Base-by-base conservation (phyloP, 805 yeast species). In the Teunomyces funiuensis region DNA sequence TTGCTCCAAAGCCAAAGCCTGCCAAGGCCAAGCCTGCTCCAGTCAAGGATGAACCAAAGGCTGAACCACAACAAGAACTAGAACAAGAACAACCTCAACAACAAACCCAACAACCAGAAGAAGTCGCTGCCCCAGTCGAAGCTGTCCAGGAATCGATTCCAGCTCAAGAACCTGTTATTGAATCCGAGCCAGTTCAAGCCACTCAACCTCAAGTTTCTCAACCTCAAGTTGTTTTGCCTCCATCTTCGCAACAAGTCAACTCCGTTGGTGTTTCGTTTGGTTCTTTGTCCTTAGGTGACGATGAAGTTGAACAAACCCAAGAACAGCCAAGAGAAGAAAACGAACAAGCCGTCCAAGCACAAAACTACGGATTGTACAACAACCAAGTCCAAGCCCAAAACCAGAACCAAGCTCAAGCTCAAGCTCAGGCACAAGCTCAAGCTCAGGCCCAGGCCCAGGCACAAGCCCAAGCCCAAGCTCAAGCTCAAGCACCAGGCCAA, bases 191-290 rank as follows among this genome's bases (percentile, higher is more conserved):
- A 14, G 52, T 43, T 16, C 41, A 42, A 16, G 43, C 39, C 26
- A 29, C 40, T 17, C 36, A 41, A n/a, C 28, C 39, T 3, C 36
- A 20, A 19, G 45, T 33, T 13, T 20, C 41, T 18, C 61, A 64
- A 51, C 65, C 72, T 26, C 64, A 64, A 50, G 75, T 69, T 38
- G 64, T 80, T 23, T 74, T 82, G 57, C 86, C 86, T 48, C 66
- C 69, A 31, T 47, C 74, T 28, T 66, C 76, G 33, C 66, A 74
- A 42, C 73, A 65, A 50, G 55, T 73, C 44, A 62, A 66, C 54
- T 63, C 74, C 37, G 75, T 77, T 20, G 83, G 81, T 48, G 80
- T 82, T 29, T 80, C 83, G 25, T 81, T 82, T 53, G 87, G 87
- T 42, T 77, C 83, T 9, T 65, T 80, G 50, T 62, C 75, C 18